These are phyloP conservation scores for Talinum fruticosum DNA, from an alignment of 148 eudicot genomes.

Conservation along the genomic window DNA sequence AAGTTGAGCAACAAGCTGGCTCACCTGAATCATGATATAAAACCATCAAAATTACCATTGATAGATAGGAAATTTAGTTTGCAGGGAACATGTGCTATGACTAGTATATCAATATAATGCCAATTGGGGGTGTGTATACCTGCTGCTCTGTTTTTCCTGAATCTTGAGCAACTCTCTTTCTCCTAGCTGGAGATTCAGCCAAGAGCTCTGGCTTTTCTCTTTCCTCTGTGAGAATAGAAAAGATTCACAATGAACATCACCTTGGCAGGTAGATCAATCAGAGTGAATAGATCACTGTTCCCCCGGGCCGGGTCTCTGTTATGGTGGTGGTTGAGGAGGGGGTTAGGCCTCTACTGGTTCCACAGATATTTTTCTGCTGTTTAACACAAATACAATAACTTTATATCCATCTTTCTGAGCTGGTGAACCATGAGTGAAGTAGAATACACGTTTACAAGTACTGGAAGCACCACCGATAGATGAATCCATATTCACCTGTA, in stretches of 20 bases:
- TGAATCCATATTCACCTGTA: not conserved
- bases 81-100: not conserved
- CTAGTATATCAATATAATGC: not conserved
- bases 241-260: slow-evolving; percentile 11
- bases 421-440: not conserved
- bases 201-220: slow-evolving; percentile 92
- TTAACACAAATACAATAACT: no score
- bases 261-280: slow-evolving; percentile 1
- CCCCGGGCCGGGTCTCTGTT: no score
- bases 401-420: not conserved
- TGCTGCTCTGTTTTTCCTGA: slow-evolving; percentile 97
- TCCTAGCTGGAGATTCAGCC: slow-evolving; percentile 80
- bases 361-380: no score
- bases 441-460: not conserved
- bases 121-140: slow-evolving; percentile 33
- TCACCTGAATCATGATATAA: slow-evolving; percentile 56
- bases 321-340: not conserved
- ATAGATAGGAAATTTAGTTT: not conserved
- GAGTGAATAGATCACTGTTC: not conserved
- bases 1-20: slow-evolving; percentile 90
- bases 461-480: not conserved
- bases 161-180: slow-evolving; percentile 86
- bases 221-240: slow-evolving; percentile 65
- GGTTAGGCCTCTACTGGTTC: not conserved
- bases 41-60: not conserved